Percentiles rank a stretch among this genome's conserved stretches.
Conservation (phyloP, 306 rosid species). For the Castanopsis chinensis region DNA sequence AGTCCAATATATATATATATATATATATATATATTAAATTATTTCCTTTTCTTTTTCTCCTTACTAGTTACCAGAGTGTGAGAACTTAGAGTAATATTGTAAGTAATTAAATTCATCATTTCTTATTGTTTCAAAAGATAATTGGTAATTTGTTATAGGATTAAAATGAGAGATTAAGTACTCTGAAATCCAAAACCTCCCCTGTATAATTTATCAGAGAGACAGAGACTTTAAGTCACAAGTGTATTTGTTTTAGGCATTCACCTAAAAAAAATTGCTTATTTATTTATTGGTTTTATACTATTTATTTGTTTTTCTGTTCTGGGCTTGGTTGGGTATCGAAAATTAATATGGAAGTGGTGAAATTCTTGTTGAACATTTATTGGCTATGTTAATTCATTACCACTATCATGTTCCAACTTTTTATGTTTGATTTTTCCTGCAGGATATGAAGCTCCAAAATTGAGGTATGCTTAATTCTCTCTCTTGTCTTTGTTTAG, state of each 20-base stretch:
- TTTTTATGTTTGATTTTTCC: slow-evolving; percentile 3
- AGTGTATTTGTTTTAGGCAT: background rate
- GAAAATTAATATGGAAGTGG: background rate
- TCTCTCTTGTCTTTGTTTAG: background rate
- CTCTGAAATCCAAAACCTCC: too few species aligned
- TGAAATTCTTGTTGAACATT: background rate
- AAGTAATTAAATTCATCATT: too few species aligned
- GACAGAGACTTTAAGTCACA: too few species aligned
- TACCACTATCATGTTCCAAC: slow-evolving; percentile 15
- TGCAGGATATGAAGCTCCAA: slow-evolving; percentile 85
- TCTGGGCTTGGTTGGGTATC: background rate
- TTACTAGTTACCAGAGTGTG: too few species aligned
- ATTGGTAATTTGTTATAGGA: too few species aligned
- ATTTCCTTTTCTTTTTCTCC: too few species aligned
- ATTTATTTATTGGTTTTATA: background rate
- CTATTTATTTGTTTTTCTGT: background rate
- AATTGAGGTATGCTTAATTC: slow-evolving; percentile 46
- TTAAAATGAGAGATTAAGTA: too few species aligned
- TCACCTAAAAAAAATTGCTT: background rate
- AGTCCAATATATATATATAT: too few species aligned
- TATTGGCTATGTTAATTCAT: background rate
- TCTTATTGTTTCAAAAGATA: too few species aligned
- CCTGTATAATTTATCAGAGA: too few species aligned
- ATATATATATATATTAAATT: too few species aligned
- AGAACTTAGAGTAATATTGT: too few species aligned